phyloP scores from a whole-genome alignment of 2,329 filamentous ascomycete species.

The Xylariales sp. region DNA sequence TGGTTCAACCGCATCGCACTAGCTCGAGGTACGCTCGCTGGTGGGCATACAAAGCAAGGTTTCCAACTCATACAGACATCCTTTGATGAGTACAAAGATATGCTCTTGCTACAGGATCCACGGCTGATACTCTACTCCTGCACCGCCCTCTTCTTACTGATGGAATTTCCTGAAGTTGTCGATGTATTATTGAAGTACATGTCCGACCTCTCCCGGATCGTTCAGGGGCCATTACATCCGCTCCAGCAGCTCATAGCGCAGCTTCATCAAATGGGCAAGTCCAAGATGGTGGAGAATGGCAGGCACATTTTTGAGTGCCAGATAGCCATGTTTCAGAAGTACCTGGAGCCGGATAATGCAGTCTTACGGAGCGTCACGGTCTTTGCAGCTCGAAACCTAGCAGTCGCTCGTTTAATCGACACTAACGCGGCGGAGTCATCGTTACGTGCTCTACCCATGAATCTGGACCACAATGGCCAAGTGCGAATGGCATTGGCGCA shows the following conservation, averaged over 20 bases:
- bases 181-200: constrained; percentile 5
- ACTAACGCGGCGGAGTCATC: background rate
- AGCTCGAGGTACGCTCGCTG: constrained; percentile 1
- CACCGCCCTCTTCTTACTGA: constrained; percentile 1
- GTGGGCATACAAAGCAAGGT: constrained; percentile 3
- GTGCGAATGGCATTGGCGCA: constrained; percentile 2
- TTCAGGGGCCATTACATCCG: constrained; percentile 4
- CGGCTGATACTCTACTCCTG: constrained; percentile 5
- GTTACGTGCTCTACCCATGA: background rate
- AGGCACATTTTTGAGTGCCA: constrained; percentile 4
- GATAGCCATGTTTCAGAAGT: constrained; percentile 3
- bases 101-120: constrained; percentile 3
- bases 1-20: constrained; percentile 7
- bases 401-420: constrained; percentile 4
- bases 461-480: background rate
- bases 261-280: constrained; percentile 2
- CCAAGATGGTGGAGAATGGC: constrained; percentile 1
- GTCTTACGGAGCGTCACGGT: constrained; percentile 1
- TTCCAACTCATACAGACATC: constrained; percentile 5
- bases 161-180: constrained; percentile 5
- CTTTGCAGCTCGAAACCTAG: constrained; percentile 2
- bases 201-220: background rate
- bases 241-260: constrained; percentile 2
- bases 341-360: background rate
- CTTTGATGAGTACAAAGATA: constrained; percentile 8